These are phyloP conservation scores for Nidula microcarpa DNA, from an alignment of 768 basidiomycete genomes.

Conservation along the genomic window DNA sequence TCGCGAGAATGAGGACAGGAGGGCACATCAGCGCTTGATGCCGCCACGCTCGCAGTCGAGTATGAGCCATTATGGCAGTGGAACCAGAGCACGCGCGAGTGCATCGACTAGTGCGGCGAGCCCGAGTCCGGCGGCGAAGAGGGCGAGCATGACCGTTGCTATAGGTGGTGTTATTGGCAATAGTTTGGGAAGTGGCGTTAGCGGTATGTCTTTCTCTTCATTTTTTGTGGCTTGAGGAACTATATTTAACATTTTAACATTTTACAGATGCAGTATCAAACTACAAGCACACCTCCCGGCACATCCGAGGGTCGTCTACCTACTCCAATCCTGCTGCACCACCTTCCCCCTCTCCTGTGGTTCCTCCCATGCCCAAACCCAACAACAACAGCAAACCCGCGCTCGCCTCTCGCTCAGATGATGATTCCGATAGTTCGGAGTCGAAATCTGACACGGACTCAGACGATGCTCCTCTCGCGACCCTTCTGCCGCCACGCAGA, in stretches of 20 bases:
- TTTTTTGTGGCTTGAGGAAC: not conserved
- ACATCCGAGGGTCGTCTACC: slow-evolving; percentile 21
- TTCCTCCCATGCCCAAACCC: not conserved
- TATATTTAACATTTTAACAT: slow-evolving; percentile 2
- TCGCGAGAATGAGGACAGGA: not conserved
- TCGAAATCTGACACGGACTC: slow-evolving; percentile 32
- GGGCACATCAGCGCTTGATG: slow-evolving; percentile 4
- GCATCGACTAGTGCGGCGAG: slow-evolving; percentile 56
- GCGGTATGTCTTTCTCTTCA: not conserved
- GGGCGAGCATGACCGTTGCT: slow-evolving; percentile 38
- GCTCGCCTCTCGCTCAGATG: not conserved
- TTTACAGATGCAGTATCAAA: slow-evolving; percentile 6
- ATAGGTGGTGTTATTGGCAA: slow-evolving; percentile 21
- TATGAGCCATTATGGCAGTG: slow-evolving; percentile 20
- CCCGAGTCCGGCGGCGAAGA: slow-evolving; percentile 47
- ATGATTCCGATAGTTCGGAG: slow-evolving; percentile 10
- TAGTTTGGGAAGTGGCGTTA: not conserved
- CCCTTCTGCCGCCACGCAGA: slow-evolving; percentile 56
- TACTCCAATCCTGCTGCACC: slow-evolving; percentile 16
- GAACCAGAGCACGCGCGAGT: slow-evolving; percentile 43
- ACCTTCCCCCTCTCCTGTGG: not conserved
- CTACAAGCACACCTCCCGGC: slow-evolving; percentile 15
- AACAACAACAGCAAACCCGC: not conserved
- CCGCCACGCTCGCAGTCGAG: slow-evolving; percentile 29
- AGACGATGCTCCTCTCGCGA: slow-evolving; percentile 58